phyloP scores from a whole-genome alignment of 176 grass and related monocot genomes.

The Otatea glauca region DNA sequence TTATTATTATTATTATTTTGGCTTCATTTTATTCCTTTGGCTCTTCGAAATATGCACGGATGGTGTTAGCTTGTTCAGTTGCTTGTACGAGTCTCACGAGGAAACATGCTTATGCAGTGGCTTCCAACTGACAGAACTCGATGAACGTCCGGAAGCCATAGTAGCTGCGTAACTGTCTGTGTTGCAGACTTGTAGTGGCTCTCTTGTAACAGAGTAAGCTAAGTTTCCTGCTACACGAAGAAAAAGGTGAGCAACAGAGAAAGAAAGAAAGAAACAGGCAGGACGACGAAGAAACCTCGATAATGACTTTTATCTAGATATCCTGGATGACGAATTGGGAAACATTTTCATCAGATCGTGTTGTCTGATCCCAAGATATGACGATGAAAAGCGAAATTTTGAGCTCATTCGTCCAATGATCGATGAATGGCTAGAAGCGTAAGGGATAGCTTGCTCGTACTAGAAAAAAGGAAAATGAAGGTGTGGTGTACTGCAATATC shows the following conservation, averaged over 20 bases:
- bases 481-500: neutral
- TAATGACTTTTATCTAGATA: neutral
- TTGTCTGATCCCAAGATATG: constrained; percentile 24
- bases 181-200: neutral
- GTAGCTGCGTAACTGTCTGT: neutral
- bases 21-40: neutral
- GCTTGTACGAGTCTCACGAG: neutral
- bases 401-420: neutral
- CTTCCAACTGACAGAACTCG: no score
- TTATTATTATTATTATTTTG: neutral
- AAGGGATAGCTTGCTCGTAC: neutral
- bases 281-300: neutral
- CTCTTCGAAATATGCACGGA: neutral
- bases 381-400: neutral
- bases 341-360: neutral
- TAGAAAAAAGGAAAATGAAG: neutral
- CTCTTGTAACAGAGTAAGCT: neutral
- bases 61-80: neutral
- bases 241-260: neutral
- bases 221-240: neutral
- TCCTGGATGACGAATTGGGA: neutral
- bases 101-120: no score
- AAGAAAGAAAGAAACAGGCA: no score
- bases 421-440: neutral
- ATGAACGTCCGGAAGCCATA: neutral